These are phyloP conservation scores for Aspergillus bombycis DNA, from an alignment of 2,329 filamentous ascomycete species.

Conservation along the genomic window DNA sequence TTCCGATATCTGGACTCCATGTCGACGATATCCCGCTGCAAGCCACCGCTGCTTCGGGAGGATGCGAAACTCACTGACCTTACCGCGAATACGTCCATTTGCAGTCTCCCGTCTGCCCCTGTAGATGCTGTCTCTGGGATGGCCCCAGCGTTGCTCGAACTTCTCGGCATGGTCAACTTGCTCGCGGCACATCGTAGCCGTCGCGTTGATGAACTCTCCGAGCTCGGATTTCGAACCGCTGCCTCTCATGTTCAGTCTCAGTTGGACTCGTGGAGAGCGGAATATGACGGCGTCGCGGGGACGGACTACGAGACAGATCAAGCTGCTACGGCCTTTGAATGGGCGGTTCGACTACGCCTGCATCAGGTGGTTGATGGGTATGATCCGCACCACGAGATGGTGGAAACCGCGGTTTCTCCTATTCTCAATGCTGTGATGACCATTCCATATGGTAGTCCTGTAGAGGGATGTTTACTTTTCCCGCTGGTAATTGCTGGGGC, in stretches of 20 bases:
- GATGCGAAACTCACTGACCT: slow-evolving; percentile 22
- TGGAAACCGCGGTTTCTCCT: slow-evolving; percentile 34
- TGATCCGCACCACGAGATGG: slow-evolving; percentile 38
- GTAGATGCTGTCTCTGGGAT: slow-evolving; percentile 26
- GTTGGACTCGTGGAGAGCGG: slow-evolving; percentile 42
- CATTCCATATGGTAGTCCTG: slow-evolving; percentile 47
- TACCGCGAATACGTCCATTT: slow-evolving; percentile 7
- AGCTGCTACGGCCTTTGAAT: slow-evolving; percentile 46
- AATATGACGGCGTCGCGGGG: slow-evolving; percentile 28
- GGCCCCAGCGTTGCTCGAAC: slow-evolving; percentile 26
- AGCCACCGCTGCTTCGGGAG: slow-evolving; percentile 27
- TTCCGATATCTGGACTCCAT: slow-evolving; percentile 40
- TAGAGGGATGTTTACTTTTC: slow-evolving; percentile 47
- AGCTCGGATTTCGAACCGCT: slow-evolving; percentile 36
- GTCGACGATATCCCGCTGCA: slow-evolving; percentile 35
- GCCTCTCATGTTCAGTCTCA: slow-evolving; percentile 38
- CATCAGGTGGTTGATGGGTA: slow-evolving; percentile 51
- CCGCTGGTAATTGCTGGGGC: slow-evolving; percentile 49
- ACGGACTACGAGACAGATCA: slow-evolving; percentile 31
- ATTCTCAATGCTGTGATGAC: slow-evolving; percentile 44
- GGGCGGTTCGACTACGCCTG: slow-evolving; percentile 46
- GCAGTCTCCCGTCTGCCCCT: neutral
- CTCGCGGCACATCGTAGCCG: slow-evolving; percentile 33
- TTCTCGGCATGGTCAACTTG: slow-evolving; percentile 32
- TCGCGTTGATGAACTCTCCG: slow-evolving; percentile 31